phyloP scores from a whole-genome alignment of 2,329 filamentous ascomycete genomes.

The Rachicladosporium sp. region DNA sequence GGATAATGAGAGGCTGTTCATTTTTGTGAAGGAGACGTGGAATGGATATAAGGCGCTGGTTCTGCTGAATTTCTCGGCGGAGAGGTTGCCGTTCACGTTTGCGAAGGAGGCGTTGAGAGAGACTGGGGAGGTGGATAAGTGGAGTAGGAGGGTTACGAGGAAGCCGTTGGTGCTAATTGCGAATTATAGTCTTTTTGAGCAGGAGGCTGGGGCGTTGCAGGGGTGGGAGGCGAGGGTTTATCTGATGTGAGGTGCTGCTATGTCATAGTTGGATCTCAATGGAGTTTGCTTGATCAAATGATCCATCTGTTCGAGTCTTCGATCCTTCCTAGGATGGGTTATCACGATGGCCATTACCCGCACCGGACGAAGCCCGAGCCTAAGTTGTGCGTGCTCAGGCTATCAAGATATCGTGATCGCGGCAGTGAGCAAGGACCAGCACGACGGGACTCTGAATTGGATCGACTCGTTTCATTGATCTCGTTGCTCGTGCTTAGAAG shows the following conservation, averaged over 20 bases:
- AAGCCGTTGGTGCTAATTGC: constrained; percentile 3
- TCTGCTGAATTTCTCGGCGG: constrained; percentile 27
- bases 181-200: constrained; percentile 35
- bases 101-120: constrained; percentile 1
- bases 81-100: constrained; percentile 7
- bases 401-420: no score
- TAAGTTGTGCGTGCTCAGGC: no score
- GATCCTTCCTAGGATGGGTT: no score
- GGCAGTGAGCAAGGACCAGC: no score
- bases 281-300: no score
- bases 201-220: constrained; percentile 15
- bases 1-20: constrained; percentile 43
- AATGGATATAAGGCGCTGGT: constrained; percentile 23
- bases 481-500: no score
- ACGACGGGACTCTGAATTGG: no score
- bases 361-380: no score
- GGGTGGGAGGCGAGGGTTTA: constrained; percentile 29
- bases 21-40: constrained; percentile 26
- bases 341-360: no score
- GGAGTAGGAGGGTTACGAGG: background rate
- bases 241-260: constrained; percentile 11
- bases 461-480: no score
- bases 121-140: constrained; percentile 10
- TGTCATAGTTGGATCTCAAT: background rate
- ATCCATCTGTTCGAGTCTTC: no score